Percentiles rank a stretch among this genome's conserved stretches.
These are phyloP conservation scores for Fusarium multiceps DNA, from an alignment of 2,329 filamentous ascomycete species.

Conservation along the genomic window DNA sequence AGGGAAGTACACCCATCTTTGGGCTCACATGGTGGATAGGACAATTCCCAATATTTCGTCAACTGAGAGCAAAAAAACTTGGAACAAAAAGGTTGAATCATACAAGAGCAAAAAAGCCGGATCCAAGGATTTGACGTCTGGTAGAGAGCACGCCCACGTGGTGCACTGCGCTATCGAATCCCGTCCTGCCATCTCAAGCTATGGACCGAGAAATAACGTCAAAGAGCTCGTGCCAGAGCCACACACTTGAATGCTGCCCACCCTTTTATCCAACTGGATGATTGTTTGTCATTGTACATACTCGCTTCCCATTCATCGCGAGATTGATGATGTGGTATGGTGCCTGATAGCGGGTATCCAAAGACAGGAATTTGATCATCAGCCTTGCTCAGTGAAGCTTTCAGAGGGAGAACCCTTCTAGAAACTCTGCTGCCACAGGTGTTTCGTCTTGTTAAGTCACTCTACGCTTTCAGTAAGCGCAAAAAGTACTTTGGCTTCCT, in stretches of 20 bases:
- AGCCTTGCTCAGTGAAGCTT: constrained; percentile 9
- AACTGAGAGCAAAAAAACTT: constrained; percentile 24
- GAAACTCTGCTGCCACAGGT: constrained; percentile 25
- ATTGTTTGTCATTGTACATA: constrained; percentile 35
- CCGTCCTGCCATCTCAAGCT: constrained; percentile 35
- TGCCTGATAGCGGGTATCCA: constrained; percentile 6
- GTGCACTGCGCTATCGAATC: constrained; percentile 10
- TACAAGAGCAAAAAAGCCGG: constrained; percentile 10
- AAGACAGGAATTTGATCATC: constrained; percentile 21
- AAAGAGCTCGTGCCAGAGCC: constrained; percentile 19
- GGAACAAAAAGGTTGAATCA: constrained; percentile 29
- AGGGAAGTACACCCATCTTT: background rate
- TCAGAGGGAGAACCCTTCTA: constrained; percentile 35
- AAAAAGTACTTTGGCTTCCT: constrained; percentile 16
- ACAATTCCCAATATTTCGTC: constrained; percentile 10
- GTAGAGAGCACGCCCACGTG: constrained; percentile 39
- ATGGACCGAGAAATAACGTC: constrained; percentile 29
- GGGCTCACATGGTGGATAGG: constrained; percentile 32
- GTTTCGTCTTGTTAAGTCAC: constrained; percentile 11
- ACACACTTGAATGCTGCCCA: constrained; percentile 17
- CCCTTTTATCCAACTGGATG: constrained; percentile 41
- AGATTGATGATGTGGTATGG: background rate
- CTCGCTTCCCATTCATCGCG: background rate
- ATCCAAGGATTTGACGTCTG: constrained; percentile 32
- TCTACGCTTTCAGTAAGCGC: constrained; percentile 3